Evolutionary conservation across 371 early-diverging fungal genomes (phyloP).

Genomic region (Smittium mucronatum): DNA sequence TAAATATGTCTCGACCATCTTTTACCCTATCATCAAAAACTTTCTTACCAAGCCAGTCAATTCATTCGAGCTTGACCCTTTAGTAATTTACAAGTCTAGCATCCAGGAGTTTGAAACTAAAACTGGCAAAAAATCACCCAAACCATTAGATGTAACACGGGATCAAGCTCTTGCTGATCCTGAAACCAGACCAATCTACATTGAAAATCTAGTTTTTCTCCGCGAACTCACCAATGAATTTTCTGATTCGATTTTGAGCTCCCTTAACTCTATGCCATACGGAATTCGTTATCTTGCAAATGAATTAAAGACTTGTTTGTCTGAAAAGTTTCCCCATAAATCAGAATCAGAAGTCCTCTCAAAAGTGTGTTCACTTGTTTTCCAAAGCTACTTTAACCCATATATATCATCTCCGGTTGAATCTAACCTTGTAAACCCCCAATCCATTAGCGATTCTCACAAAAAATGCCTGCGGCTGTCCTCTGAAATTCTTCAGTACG

Average conservation of each 20-base stretch:
- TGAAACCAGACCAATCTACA: constrained; percentile 67
- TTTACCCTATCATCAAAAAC: constrained; percentile 64
- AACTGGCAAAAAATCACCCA: constrained; percentile 67
- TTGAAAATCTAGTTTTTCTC: constrained; percentile 58
- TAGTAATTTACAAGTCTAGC: constrained; percentile 70
- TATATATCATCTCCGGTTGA: constrained; percentile 96
- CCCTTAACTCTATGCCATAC: constrained; percentile 78
- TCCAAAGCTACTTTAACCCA: constrained; percentile 93
- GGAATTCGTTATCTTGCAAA: constrained; percentile 92
- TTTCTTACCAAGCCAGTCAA: constrained; percentile 61
- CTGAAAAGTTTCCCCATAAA: constrained; percentile 69
- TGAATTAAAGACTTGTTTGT: constrained; percentile 62
- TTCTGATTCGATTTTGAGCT: constrained; percentile 59
- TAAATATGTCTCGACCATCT: constrained; percentile 70
- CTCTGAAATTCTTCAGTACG: constrained; percentile 83
- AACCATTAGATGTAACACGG: constrained; percentile 61
- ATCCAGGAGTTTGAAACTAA: constrained; percentile 82
- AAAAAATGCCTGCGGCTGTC: constrained; percentile 93
- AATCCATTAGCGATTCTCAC: constrained; percentile 64
- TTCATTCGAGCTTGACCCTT: constrained; percentile 84
- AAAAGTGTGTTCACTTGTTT: constrained; percentile 86
- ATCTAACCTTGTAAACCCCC: constrained; percentile 82
- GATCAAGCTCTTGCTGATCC: constrained; percentile 75
- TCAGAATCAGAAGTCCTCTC: constrained; percentile 62
- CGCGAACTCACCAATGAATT: constrained; percentile 66